Percentiles rank a stretch among this genome's conserved stretches.
Evolutionary conservation across 139 green algal genomes (phyloP).

Genomic region (Limnomonas spitsbergensis): DNA sequence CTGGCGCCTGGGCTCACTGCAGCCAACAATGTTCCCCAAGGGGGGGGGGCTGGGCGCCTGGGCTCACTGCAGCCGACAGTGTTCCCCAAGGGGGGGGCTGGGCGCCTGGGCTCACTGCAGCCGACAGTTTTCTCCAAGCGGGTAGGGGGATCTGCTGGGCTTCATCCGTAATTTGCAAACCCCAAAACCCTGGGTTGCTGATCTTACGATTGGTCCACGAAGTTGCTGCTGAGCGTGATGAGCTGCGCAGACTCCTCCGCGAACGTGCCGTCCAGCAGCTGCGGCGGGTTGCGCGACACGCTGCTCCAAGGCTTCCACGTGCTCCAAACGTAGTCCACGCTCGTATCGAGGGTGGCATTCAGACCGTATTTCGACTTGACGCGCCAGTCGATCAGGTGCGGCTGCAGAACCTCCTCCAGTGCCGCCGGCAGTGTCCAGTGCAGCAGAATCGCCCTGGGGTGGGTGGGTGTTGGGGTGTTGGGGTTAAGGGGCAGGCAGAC

Average conservation of each 20-base stretch:
- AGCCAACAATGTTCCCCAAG: no score
- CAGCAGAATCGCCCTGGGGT: not conserved
- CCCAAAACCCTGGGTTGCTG: no score
- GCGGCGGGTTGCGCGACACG: not conserved
- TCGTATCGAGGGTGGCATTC: not conserved
- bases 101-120: no score
- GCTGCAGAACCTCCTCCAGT: not conserved
- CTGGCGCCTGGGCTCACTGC: no score
- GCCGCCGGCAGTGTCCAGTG: not conserved
- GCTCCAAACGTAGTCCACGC: not conserved
- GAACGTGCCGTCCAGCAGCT: not conserved
- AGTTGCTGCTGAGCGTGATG: not conserved
- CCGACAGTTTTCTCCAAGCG: no score
- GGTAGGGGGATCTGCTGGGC: no score
- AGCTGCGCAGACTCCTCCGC: not conserved
- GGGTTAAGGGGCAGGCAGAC: no score
- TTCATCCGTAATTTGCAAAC: no score
- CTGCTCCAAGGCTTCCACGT: not conserved
- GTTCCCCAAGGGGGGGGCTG: no score
- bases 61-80: no score
- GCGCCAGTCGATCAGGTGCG: conserved; percentile 1
- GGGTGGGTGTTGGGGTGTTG: not conserved
- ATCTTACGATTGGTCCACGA: not conserved
- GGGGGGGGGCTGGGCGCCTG: no score
- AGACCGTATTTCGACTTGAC: conserved; percentile 7